phyloP scores from a whole-genome alignment of 2,329 filamentous ascomycete genomes.

The Aspergillus cejpii region DNA sequence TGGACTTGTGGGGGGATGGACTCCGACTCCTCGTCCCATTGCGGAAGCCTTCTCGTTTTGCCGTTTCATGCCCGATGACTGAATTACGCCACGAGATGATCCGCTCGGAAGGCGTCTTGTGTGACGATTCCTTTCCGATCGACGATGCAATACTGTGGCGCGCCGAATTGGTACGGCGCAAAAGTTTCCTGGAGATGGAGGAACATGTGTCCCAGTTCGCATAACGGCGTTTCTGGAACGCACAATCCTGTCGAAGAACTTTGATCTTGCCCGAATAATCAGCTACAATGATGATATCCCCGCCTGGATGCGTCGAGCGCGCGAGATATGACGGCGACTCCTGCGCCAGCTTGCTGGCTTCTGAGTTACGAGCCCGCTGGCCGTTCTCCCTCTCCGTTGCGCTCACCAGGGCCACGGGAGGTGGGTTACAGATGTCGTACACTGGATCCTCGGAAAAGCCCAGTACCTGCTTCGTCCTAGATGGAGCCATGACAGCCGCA shows the following conservation, averaged over 20 bases:
- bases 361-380: constrained; percentile 21
- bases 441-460: constrained; percentile 80
- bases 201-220: constrained; percentile 74
- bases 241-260: constrained; percentile 92
- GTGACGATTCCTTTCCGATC: constrained; percentile 39
- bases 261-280: constrained; percentile 87
- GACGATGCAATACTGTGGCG: constrained; percentile 47
- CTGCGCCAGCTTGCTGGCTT: constrained; percentile 45
- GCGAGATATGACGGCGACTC: constrained; percentile 72
- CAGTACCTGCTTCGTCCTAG: constrained; percentile 67
- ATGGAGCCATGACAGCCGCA: constrained; percentile 77
- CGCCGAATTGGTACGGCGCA: constrained; percentile 50
- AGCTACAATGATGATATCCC: constrained; percentile 87
- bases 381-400: constrained; percentile 37
- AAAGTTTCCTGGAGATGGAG: constrained; percentile 63
- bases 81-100: constrained; percentile 84
- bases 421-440: constrained; percentile 95
- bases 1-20: constrained; percentile 45
- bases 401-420: constrained; percentile 74
- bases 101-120: constrained; percentile 58
- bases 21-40: constrained; percentile 37
- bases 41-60: constrained; percentile 42
- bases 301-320: constrained; percentile 66
- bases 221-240: constrained; percentile 66
- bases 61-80: constrained; percentile 49